Conservation (phyloP, 208 protist genomes). For the Crithidia fasciculata region DNA sequence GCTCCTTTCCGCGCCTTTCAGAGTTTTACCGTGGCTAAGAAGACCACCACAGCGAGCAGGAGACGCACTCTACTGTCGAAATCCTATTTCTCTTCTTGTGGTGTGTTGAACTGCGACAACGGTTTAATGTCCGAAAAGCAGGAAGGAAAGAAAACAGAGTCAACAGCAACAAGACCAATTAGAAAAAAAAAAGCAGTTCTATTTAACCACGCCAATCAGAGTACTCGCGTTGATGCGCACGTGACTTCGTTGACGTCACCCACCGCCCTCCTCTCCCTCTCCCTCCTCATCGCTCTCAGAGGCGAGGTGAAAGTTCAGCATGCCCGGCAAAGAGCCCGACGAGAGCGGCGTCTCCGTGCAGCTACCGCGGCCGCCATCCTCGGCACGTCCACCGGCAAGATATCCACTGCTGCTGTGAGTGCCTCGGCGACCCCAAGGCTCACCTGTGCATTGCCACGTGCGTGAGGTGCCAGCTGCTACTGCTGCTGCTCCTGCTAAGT, state of each 20-base stretch:
- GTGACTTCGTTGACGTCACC: not conserved
- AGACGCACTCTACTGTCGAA: no score
- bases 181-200: not conserved
- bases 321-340: slow-evolving; percentile 6
- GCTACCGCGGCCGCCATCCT: not conserved
- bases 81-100: no score
- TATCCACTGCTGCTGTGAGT: not conserved
- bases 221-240: no score
- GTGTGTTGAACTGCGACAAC: no score
- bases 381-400: not conserved
- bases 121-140: not conserved
- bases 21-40: no score
- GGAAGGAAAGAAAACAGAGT: not conserved
- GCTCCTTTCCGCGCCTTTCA: no score
- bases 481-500: not conserved
- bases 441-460: not conserved
- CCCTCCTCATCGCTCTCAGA: slow-evolving; percentile 29
- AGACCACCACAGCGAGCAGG: no score
- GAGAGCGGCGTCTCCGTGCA: not conserved
- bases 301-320: slow-evolving; percentile 31
- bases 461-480: not conserved
- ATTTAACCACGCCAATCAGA: not conserved
- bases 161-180: not conserved
- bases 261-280: not conserved
- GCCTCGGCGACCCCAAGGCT: not conserved